phyloP scores from a whole-genome alignment of 179 eudicot genomes.

The Spinacia oleracea region DNA sequence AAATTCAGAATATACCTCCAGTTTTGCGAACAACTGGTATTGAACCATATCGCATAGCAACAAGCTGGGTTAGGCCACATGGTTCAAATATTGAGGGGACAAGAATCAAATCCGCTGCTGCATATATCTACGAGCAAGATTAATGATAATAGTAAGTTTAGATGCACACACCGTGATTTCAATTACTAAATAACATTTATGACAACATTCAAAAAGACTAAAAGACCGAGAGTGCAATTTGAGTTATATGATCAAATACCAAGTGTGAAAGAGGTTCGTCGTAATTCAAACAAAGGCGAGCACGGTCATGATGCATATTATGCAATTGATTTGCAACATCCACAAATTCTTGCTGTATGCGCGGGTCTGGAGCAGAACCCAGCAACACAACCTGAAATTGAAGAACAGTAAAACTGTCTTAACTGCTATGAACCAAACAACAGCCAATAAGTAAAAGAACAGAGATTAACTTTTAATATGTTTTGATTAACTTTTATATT shows the following conservation, averaged over 20 bases:
- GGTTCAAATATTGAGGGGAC: constrained; percentile 99
- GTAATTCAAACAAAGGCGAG: constrained; percentile 88
- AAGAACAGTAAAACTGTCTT: constrained; percentile 1
- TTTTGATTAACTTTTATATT: too few relatives aligned
- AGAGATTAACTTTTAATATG: too few relatives aligned
- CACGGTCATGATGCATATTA: constrained; percentile 77
- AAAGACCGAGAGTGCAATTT: neutral
- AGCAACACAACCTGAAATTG: constrained; percentile 73
- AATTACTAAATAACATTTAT: neutral
- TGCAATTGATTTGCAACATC: constrained; percentile 77
- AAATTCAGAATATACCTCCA: constrained; percentile 59
- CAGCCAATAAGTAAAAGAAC: neutral
- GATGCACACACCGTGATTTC: neutral
- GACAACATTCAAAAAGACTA: constrained; percentile 5
- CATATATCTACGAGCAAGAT: constrained; percentile 68
- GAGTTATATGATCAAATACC: constrained; percentile 44
- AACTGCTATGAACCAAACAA: constrained; percentile 4
- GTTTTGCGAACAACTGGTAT: constrained; percentile 97
- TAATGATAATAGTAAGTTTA: constrained; percentile 7
- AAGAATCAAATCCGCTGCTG: constrained; percentile 89
- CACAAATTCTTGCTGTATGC: constrained; percentile 90
- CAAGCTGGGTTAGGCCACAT: constrained; percentile 96
- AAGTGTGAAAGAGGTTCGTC: constrained; percentile 98
- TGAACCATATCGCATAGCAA: constrained; percentile 98
- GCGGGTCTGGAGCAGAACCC: constrained; percentile 97